phyloP scores from a whole-genome alignment of 495 filamentous ascomycete genomes.

The Penicillium manginii region DNA sequence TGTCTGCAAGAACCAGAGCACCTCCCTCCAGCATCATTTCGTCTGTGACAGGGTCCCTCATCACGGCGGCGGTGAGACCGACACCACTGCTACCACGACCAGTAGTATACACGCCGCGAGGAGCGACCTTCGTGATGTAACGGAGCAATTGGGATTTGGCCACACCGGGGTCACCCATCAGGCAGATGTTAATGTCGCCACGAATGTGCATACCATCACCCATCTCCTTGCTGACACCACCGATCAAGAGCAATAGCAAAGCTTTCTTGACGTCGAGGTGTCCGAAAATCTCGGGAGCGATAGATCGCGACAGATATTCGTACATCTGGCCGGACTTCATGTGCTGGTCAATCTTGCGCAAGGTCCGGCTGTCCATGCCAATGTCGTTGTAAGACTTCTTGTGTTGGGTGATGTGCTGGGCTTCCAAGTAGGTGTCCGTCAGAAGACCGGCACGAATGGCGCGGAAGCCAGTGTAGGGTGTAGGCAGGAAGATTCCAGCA shows the following conservation, averaged over 20 bases:
- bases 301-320: conserved; percentile 90
- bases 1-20: conserved; percentile 93
- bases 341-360: conserved; percentile 80
- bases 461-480: conserved; percentile 96
- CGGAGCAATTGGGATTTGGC: conserved; percentile 97
- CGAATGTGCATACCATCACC: conserved; percentile 98
- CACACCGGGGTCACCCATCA: conserved; percentile 99
- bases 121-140: conserved; percentile 98
- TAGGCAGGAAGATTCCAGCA: conserved; percentile 93
- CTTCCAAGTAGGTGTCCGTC: conserved; percentile 96
- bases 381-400: conserved; percentile 96
- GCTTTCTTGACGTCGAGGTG: conserved; percentile 98
- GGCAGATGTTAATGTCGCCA: conserved; percentile 96
- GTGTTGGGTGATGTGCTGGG: conserved; percentile 90
- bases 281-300: conserved; percentile 96
- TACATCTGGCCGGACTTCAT: conserved; percentile 86
- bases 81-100: conserved; percentile 95
- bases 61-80: conserved; percentile 95
- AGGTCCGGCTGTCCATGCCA: conserved; percentile 72
- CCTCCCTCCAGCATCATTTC: conserved; percentile 99
- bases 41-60: conserved; percentile 97
- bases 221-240: conserved; percentile 96
- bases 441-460: conserved; percentile 92
- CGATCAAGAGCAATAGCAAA: conserved; percentile 88
- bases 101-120: conserved; percentile 95